These are phyloP conservation scores for Diplodia corticola DNA, from an alignment of 2,329 filamentous ascomycete genomes.

Conservation along the genomic window DNA sequence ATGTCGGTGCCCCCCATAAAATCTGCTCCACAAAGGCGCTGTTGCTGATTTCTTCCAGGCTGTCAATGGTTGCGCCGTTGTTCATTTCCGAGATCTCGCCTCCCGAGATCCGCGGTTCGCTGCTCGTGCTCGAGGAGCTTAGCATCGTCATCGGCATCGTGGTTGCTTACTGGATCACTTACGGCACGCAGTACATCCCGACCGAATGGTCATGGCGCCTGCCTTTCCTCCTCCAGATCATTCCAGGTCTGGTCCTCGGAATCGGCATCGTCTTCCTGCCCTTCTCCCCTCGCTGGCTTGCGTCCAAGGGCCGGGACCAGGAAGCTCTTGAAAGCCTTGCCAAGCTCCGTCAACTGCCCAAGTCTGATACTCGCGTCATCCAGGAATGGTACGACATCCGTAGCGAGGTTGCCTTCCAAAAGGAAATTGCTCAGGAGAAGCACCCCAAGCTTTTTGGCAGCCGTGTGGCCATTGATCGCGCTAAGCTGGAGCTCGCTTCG, in stretches of 20 bases:
- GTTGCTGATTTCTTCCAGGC: constrained; percentile 4
- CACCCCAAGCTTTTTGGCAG: constrained; percentile 38
- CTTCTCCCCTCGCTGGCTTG: constrained; percentile 58
- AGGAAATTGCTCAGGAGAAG: constrained; percentile 44
- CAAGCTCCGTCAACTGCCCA: constrained; percentile 52
- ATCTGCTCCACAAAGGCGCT: neutral
- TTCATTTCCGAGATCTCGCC: constrained; percentile 57
- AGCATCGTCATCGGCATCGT: constrained; percentile 52
- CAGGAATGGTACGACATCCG: constrained; percentile 56
- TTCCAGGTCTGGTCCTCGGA: constrained; percentile 43
- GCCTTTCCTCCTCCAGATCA: constrained; percentile 50
- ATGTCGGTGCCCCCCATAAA: constrained; percentile 37
- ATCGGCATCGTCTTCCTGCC: constrained; percentile 51
- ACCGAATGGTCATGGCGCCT: constrained; percentile 49
- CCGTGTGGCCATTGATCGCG: constrained; percentile 31
- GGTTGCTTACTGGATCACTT: constrained; percentile 57
- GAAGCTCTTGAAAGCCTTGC: constrained; percentile 52
- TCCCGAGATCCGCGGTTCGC: constrained; percentile 50
- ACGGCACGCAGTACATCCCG: constrained; percentile 49
- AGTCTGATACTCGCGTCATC: constrained; percentile 51
- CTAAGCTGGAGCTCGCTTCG: constrained; percentile 47
- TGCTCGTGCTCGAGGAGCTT: constrained; percentile 53
- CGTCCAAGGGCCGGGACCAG: constrained; percentile 48
- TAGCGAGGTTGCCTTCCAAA: constrained; percentile 56
- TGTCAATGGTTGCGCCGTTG: constrained; percentile 49